Evolutionary conservation across 1,284 basidiomycete species (phyloP), one percentile per base, ranked within the genome.

Genomic region (Melampsora americana): DNA sequence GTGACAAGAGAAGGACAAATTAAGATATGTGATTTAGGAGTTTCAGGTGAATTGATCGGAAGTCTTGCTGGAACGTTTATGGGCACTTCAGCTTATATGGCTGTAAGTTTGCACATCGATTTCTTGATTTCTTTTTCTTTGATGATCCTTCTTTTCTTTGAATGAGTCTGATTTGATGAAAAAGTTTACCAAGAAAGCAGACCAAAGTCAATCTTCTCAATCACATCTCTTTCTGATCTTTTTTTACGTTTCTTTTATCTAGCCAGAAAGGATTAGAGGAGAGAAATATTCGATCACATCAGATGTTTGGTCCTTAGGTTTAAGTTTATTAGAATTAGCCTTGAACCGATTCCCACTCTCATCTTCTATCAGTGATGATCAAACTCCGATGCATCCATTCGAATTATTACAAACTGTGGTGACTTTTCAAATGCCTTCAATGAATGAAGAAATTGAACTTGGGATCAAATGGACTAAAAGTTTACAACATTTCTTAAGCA

Each of bases 241-340:
- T 30, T 23, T 30, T 20, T 16, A 6, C 53, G 48, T 16, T 71
- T 78, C 0, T 16, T 12, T 11, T 11, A 14, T 42, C 42, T 80
- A 95, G 90, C 95, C 95, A 61, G 95, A 98, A 83, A 89, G 95
- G 68, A 94, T 98, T 80, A 89, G 89, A 74, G 94, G 94, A 11
- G 86, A 90, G 75, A 88, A 90, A 69, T 98, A 98, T 83, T 91
- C 91, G 35, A 96, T 97, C 82, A 90, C 91, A 70, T 92, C 94
- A 28, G 95, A 99, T 82, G 94, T 99, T n/a, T 99, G 95, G 95
- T 97, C 95, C 0, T 90, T 93, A 39, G 95, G 95, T 28, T 88
- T 99, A 56, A 91, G 95, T 0, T 86, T 99, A 32, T 87, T 98
- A 78, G 95, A 99, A 84, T 88, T 99, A 28, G 92, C 95, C 0